Evolutionary conservation across 306 rosid genomes (phyloP), one percentile per base, ranked within the genome.

Genomic region (Vigna mungo): DNA sequence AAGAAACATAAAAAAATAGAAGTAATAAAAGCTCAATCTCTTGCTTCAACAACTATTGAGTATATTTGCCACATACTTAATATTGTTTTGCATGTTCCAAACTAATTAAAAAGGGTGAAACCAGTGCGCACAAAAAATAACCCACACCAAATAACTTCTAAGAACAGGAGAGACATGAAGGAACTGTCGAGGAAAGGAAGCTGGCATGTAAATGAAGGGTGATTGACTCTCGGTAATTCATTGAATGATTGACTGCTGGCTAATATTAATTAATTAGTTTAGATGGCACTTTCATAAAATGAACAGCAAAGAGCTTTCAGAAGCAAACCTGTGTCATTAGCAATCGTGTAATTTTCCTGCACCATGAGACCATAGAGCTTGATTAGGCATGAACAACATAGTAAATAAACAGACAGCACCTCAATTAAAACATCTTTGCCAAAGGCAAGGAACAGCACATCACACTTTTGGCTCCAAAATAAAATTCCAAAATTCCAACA

Each of bases 321-420:
- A 80, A 30, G 70, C 74, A 75, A 85, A 95, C 99, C 99, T 90
- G 97, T 95, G 82, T 90, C 97, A 77, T 82, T 79, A 20, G 78
- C 91, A 72, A 77, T 52, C 23, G 76, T 30, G 44, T 73, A 73
- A 76, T 87, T 86, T 58, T 89, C 96, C 99, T 95, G 96, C 96
- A 84, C 55, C 70, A 86, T n/a, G 64, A 61, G 78, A 79, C 58
- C 79, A 86, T 52, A 67, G 49, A 37, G 17, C 78, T 75, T 23
- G 77, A 72, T 84, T 74, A 90, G 82, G 52, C 52, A 72, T 36
- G 68, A 49, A 66, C 20, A 27, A 64, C 66, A 74, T 20, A 59
- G 36, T 10, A 32, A 37, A 74, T 64, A 32, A 70, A 48, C 36
- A 49, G 18, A 8, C 43, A 23, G 27, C 61, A 80, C 30, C 71